Evolutionary conservation across 164 flowering plant genomes (phyloP), one percentile per base, ranked within the genome.

Genomic region (Annona cherimola): DNA sequence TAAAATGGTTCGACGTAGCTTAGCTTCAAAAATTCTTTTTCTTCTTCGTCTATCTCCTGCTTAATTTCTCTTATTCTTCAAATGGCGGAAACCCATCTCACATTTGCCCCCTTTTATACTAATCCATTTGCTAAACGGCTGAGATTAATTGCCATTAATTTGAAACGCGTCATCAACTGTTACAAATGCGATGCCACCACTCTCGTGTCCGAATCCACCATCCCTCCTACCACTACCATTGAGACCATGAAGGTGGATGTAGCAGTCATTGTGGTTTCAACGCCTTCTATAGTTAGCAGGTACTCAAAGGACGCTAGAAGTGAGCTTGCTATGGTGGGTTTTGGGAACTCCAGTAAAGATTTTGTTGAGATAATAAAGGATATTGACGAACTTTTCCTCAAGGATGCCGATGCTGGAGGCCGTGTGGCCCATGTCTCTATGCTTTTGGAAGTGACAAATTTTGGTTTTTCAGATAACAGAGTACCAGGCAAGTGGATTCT

Each of bases 341-440:
- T 91, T 2, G 82, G 88, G 42, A 90, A 84, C 60, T 73, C 57
- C 14, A 16, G 79, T 8, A 96, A 93, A 71, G 97, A 90, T 77
- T 84, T 93, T 50, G 83, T 78, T 19, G 96, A 90, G 88, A 89
- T 95, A 65, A 81, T 93, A 3, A 88, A 82, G 71, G 98, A 95
- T 71, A 81, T 95, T 59, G 97, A 93, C 77, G 96, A 93, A 71
- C 93, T 93, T 71, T 93, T 91, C 68, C 87, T 90, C 61, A 85
- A 82, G 67, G 97, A 96, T 46, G 93, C 95, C 60, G 90, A 90
- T 71, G 83, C 89, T 16, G 97, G 91, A 40, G 75, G 78, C 16
- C 85, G 78, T 55, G 85, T 93, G 35, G 35, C 35, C 1, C 35
- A 26, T 26, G 35, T 26, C 11, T 96, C 98, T 1, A 59, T 68